Conservation (phyloP, 257 asterid species). For the Jaltomata sinuosa region DNA sequence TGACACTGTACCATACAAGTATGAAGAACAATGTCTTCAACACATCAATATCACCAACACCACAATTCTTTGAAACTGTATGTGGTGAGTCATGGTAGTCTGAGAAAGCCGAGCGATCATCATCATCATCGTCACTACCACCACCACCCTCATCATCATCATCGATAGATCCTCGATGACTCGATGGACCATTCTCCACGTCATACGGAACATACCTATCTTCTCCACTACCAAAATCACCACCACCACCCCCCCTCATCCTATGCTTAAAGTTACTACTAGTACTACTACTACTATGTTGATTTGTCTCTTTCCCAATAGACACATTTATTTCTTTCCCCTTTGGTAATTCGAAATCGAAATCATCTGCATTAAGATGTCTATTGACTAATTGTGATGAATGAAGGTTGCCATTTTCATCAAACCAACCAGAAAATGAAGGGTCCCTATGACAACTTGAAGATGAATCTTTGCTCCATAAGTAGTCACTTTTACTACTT, state of each 20-base stretch:
- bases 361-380: constrained; percentile 25
- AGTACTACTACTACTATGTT: constrained; percentile 5
- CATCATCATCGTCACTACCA: not conserved
- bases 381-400: constrained; percentile 22
- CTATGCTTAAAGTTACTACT: constrained; percentile 9
- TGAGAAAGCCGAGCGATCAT: not conserved
- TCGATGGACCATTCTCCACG: constrained; percentile 34
- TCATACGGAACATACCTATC: constrained; percentile 58
- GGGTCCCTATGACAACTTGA: constrained; percentile 38
- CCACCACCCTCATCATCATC: not conserved
- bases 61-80: constrained; percentile 20
- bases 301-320: constrained; percentile 21
- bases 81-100: constrained; percentile 9
- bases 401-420: constrained; percentile 41
- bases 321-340: constrained; percentile 12
- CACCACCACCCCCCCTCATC: constrained; percentile 40
- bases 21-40: constrained; percentile 74
- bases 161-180: constrained; percentile 9
- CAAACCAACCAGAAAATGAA: constrained; percentile 68
- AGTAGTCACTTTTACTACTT: constrained; percentile 12
- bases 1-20: constrained; percentile 87
- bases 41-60: constrained; percentile 47
- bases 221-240: constrained; percentile 19
- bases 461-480: not conserved
- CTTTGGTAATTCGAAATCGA: constrained; percentile 37